Percentiles rank a stretch among this genome's conserved stretches.
These are phyloP conservation scores for Scutellaria barbata DNA, from an alignment of 257 asterid species.

Conservation along the genomic window DNA sequence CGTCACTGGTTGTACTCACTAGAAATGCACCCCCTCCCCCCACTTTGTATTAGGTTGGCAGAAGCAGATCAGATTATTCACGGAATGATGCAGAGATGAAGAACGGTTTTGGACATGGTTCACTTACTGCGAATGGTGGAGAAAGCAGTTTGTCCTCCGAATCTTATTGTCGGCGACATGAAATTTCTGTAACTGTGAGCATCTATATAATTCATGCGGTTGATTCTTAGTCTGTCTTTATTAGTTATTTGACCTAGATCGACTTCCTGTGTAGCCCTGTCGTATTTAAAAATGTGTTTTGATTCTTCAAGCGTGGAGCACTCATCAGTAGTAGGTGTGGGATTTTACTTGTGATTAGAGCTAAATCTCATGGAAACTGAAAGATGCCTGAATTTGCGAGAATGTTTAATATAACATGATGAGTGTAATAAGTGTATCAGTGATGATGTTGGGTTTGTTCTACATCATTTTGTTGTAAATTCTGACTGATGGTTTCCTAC, in stretches of 20 bases:
- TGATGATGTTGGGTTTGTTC: conserved; percentile 6
- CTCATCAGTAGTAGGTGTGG: neutral
- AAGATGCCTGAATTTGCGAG: neutral
- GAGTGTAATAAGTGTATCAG: neutral
- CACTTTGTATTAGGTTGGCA: conserved; percentile 49
- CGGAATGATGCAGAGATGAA: conserved; percentile 46
- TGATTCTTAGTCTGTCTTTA: conserved; percentile 12
- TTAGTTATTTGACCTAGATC: conserved; percentile 19
- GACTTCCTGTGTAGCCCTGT: neutral
- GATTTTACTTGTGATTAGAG: neutral
- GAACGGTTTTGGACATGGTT: conserved; percentile 41
- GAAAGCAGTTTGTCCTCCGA: conserved; percentile 65
- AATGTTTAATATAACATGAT: neutral
- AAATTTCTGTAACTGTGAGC: conserved; percentile 81
- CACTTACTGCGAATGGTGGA: conserved; percentile 48
- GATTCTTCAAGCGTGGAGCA: neutral
- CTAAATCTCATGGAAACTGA: neutral
- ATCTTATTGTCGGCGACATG: conserved; percentile 74
- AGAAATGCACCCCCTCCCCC: neutral
- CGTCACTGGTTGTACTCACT: neutral
- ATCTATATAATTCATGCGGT: conserved; percentile 13
- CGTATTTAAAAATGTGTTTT: neutral
- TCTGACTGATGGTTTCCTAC: conserved; percentile 13
- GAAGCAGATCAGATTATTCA: conserved; percentile 51
- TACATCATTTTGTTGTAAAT: conserved; percentile 7